These are phyloP conservation scores for Calycina marina DNA, from an alignment of 2,329 filamentous ascomycete species.

Conservation along the genomic window DNA sequence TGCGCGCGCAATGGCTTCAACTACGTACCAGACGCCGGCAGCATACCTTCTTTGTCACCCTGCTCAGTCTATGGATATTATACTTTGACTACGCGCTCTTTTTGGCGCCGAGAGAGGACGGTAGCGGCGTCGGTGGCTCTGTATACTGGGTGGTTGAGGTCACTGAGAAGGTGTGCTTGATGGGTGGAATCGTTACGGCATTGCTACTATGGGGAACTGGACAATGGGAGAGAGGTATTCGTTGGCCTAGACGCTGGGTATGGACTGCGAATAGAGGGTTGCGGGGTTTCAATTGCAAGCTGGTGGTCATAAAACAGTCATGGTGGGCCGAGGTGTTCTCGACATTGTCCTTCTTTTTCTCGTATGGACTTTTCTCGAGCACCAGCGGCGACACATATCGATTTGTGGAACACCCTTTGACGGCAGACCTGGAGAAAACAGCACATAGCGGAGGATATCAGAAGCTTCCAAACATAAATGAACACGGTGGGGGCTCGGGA, in stretches of 20 bases:
- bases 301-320: conserved; percentile 72
- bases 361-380: conserved; percentile 57
- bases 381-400: conserved; percentile 58
- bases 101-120: conserved; percentile 90
- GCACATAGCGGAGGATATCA: conserved; percentile 30
- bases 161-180: conserved; percentile 78
- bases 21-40: conserved; percentile 77
- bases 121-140: conserved; percentile 75
- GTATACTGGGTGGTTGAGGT: conserved; percentile 95
- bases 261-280: conserved; percentile 78
- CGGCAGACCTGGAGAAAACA: conserved; percentile 46
- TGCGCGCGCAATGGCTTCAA: conserved; percentile 85
- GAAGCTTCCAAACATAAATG: conserved; percentile 28
- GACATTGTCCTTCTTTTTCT: conserved; percentile 62
- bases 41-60: conserved; percentile 79
- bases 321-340: conserved; percentile 69
- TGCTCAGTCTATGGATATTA: conserved; percentile 66
- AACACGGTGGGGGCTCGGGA: conserved; percentile 48
- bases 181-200: conserved; percentile 77
- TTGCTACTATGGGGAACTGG: conserved; percentile 87
- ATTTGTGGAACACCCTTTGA: conserved; percentile 51
- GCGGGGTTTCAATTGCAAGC: conserved; percentile 87
- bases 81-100: conserved; percentile 86
- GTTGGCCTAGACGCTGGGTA: conserved; percentile 89
- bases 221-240: conserved; percentile 88